Evolutionary conservation across 768 basidiomycete species (phyloP), one percentile per base, ranked within the genome.

Genomic region (Nevesoporus exiguus): DNA sequence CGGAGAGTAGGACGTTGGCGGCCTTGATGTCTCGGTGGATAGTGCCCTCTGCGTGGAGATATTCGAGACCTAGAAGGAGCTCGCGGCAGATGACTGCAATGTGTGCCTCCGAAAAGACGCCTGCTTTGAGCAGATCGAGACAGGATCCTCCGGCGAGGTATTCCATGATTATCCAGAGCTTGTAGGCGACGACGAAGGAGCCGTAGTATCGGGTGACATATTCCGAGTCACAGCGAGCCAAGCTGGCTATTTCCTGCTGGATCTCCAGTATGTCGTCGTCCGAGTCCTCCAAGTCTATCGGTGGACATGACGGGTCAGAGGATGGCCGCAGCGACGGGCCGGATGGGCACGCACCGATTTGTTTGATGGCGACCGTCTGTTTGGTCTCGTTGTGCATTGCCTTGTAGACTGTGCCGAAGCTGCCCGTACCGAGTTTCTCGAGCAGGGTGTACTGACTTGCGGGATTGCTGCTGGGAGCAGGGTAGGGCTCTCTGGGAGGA

Each of bases 11-110:
- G 50, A 99, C 81, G 64, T 99, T 99, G 39, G 96, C 96, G 2
- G 96, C 97, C 69, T 99, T 99, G 80, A 99, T 98, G 66, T 99
- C 97, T 43, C 97, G 87, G 71, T 99, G 97, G 55, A 99, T 98
- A 56, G 95, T 98, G 49, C 90, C 87, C 68, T 98, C 92, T 17
- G 81, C 81, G 66, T 98, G 97, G n/a, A 98, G 84, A 69, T 99
- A 99, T 55, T 95, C 92, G 27, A 99, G 83, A 22, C 97, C 97
- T 25, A 89, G 75, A 24, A 99, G 79, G 1, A 98, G 84, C 68
- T 99, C 96, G 47, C 92, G 89, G 64, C 92, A 93, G 58, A 98
- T 82, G 61, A 97, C 87, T 7, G 97, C 94, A 60, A 98, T 98
- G 65, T 98, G 95, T 0, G 84, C 80, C 72, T 99, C 97, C 14